Base-by-base conservation (phyloP, 2,329 filamentous ascomycete genomes). In the Aspergillus sp. region DNA sequence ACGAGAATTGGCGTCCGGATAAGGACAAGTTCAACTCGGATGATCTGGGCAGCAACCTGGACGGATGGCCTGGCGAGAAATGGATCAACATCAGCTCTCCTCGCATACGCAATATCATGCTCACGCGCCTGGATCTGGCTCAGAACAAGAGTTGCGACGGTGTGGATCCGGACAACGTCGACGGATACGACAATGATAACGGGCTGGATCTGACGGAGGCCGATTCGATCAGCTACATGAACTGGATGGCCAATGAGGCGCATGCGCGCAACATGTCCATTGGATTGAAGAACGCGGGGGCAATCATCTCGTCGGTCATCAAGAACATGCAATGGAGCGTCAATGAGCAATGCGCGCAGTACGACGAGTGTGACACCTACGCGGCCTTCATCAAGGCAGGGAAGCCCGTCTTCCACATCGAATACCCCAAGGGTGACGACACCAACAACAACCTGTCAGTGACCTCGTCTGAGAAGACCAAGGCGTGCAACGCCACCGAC, bases 371-470 rank as follows among this genome's bases (percentile, higher is more conserved):
- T 69, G 75, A 77, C 38, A 81, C 75, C 1, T 90, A 86, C 70
- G 73, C 77, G 2, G 73, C 81, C 3, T 90, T 90, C 68, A 82
- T 88, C 58, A 67, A 81, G 8, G 8, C 82, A 82, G 5, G 79
- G 80, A 90, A 90, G 73, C 88, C 88, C 1, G 88, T 91, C 32
- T 90, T 90, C 71, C 85, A 90, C 70, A 89, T 91, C 63, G 89
- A 91, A 76, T 91, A 91, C 68, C 86, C 86, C 2, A 78, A 82
- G 47, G 81, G 78, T 8, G 82, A 81, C 6, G 69, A 74, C 8
- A 72, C 71, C 7, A 73, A 75, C 62, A 75, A 75, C 55, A 59
- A 70, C 41, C 61, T 70, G 0, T 60, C 66, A 3, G 75, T 83
- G 19, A 68, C 72, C 3, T 54, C 66, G 3, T 60, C 63, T 19